phyloP scores from a whole-genome alignment of 2,329 filamentous ascomycete genomes.

The Coniochaeta sp. region DNA sequence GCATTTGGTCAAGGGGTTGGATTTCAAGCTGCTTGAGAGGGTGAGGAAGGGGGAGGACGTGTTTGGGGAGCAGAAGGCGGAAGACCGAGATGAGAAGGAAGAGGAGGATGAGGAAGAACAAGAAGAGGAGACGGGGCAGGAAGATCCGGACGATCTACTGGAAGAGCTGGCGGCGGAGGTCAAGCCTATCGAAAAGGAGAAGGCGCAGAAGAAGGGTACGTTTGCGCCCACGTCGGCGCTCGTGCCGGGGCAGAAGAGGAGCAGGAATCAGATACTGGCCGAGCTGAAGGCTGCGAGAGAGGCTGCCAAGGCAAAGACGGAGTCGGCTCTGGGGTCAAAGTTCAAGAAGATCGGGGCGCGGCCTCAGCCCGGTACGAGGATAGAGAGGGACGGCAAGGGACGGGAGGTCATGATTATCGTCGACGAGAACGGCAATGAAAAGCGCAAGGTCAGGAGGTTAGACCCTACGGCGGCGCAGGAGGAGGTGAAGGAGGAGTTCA shows the following conservation, averaged over 20 bases:
- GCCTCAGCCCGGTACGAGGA: constrained; percentile 45
- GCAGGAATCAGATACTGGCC: constrained; percentile 58
- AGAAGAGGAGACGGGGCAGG: constrained; percentile 13
- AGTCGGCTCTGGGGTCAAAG: constrained; percentile 44
- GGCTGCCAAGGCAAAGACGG: constrained; percentile 46
- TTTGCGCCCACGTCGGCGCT: constrained; percentile 41
- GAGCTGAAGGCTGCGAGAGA: constrained; percentile 57
- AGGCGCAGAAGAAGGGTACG: constrained; percentile 52
- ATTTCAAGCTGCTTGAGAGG: constrained; percentile 70
- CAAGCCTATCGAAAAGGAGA: constrained; percentile 42
- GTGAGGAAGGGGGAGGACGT: constrained; percentile 64
- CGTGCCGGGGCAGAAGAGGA: constrained; percentile 51
- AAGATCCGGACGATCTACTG: constrained; percentile 59
- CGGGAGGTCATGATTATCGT: constrained; percentile 58
- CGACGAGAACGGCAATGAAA: constrained; percentile 59
- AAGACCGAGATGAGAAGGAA: constrained; percentile 33
- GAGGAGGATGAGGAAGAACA: constrained; percentile 49
- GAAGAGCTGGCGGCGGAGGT: constrained; percentile 52
- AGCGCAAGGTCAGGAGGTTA: constrained; percentile 53
- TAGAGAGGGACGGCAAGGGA: constrained; percentile 54
- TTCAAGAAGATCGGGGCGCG: constrained; percentile 59
- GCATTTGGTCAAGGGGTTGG: constrained; percentile 85
- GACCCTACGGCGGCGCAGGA: constrained; percentile 28
- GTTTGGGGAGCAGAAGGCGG: constrained; percentile 25
- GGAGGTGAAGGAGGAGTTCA: constrained; percentile 28